Evolutionary conservation across 805 yeast genomes (phyloP).

Genomic region (Myxozyma neotropica): DNA sequence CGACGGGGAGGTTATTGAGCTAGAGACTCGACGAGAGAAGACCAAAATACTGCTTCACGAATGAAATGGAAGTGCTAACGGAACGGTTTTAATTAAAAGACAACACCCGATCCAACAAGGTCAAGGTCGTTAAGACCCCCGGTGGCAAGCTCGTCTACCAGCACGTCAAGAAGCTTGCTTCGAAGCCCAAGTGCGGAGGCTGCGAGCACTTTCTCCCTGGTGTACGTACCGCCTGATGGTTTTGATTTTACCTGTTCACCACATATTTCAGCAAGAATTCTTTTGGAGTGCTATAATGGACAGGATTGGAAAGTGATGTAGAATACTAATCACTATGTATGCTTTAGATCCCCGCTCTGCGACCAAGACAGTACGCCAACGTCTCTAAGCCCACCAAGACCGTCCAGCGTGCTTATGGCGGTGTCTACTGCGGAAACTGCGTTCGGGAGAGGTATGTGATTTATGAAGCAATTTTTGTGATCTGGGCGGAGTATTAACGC

Average conservation of each 20-base stretch:
- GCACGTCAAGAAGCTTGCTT: conserved; percentile 85
- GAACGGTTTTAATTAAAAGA: conserved; percentile 52
- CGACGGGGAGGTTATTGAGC: background rate
- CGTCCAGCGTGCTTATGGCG: conserved; percentile 99
- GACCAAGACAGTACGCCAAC: conserved; percentile 98
- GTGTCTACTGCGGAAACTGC: conserved; percentile 95
- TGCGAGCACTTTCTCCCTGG: conserved; percentile 75
- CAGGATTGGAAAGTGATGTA: too few species aligned
- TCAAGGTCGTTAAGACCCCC: conserved; percentile 99
- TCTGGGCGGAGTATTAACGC: too few species aligned
- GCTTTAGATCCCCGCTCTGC: conserved; percentile 67
- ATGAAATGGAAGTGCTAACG: conserved; percentile 34
- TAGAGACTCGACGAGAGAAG: too few species aligned
- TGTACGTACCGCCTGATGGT: conserved; percentile 39
- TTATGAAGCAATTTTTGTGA: too few species aligned
- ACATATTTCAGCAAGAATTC: background rate
- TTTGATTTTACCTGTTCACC: background rate
- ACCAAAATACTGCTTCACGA: too few species aligned
- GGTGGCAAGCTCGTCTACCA: conserved; percentile 99
- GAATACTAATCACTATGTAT: too few species aligned
- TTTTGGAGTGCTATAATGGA: too few species aligned
- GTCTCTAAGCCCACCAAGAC: conserved; percentile 96
- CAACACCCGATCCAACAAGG: conserved; percentile 99
- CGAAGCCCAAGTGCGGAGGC: conserved; percentile 60
- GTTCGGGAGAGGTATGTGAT: conserved; percentile 71